Percentiles rank a stretch among this genome's conserved stretches.
Evolutionary conservation across 2,329 filamentous ascomycete genomes (phyloP).

Genomic region (Neonectria sp.): DNA sequence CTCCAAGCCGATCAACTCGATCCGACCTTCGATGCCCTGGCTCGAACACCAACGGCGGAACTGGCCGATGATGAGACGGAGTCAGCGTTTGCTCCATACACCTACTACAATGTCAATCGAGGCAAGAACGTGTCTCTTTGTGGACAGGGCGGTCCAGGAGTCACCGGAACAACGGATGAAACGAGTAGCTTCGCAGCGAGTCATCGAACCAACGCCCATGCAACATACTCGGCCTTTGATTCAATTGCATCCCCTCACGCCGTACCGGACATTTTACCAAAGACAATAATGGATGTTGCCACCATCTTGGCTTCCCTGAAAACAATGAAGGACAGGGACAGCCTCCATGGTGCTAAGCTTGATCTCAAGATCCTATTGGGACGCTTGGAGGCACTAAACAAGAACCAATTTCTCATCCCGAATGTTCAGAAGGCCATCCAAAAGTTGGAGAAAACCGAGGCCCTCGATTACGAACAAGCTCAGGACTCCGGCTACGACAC

Average conservation of each 20-base stretch:
- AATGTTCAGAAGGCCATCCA: background rate
- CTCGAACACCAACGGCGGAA: background rate
- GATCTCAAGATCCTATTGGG: background rate
- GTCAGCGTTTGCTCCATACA: background rate
- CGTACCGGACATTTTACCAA: background rate
- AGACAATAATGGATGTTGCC: background rate
- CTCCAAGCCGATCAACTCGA: background rate
- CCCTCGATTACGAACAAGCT: background rate
- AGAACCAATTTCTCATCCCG: background rate
- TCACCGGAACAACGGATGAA: background rate
- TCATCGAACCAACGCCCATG: background rate
- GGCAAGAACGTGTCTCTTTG: background rate
- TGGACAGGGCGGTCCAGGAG: background rate
- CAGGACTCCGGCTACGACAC: slow-evolving; percentile 9
- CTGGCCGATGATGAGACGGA: background rate
- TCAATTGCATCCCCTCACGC: background rate
- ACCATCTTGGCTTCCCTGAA: background rate
- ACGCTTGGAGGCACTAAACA: background rate
- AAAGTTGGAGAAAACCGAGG: background rate
- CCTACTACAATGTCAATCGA: background rate
- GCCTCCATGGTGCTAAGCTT: background rate
- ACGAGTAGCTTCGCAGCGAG: no score
- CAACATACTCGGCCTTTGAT: background rate
- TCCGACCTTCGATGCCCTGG: background rate
- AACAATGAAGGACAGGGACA: background rate